phyloP scores from a whole-genome alignment of 805 yeast species.

The Candida pseudoglaebosa region DNA sequence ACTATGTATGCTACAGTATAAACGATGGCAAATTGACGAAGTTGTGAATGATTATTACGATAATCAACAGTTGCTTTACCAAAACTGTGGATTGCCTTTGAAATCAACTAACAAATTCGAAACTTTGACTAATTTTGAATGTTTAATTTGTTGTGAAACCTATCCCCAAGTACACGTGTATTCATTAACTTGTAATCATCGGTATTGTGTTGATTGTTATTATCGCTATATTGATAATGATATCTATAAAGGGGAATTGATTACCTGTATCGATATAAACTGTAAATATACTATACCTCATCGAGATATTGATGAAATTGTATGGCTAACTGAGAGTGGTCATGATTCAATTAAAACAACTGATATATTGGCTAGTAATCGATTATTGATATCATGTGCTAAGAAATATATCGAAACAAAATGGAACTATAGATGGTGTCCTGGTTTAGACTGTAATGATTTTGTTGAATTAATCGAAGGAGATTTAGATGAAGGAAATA shows the following conservation, averaged over 20 bases:
- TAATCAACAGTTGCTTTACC: slow-evolving; percentile 20
- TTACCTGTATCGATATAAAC: slow-evolving; percentile 64
- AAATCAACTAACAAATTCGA: slow-evolving; percentile 10
- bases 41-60: slow-evolving; percentile 35
- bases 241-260: slow-evolving; percentile 39
- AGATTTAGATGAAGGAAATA: slow-evolving; percentile 6
- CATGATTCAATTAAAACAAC: slow-evolving; percentile 4
- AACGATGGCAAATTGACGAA: slow-evolving; percentile 39
- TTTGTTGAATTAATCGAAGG: slow-evolving; percentile 41
- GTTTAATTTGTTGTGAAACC: slow-evolving; percentile 73
- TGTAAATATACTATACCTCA: slow-evolving; percentile 45
- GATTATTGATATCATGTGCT: slow-evolving; percentile 35
- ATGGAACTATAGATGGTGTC: slow-evolving; percentile 68
- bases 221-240: slow-evolving; percentile 50
- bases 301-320: slow-evolving; percentile 28
- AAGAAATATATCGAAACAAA: slow-evolving; percentile 48
- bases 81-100: slow-evolving; percentile 25
- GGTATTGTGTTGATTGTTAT: slow-evolving; percentile 69
- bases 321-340: slow-evolving; percentile 9
- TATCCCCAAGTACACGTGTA: slow-evolving; percentile 34
- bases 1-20: slow-evolving; percentile 31
- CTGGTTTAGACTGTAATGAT: slow-evolving; percentile 72
- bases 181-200: slow-evolving; percentile 64
- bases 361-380: slow-evolving; percentile 29
- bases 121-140: slow-evolving; percentile 30